Evolutionary conservation across 169 alveolate genomes (phyloP).

Genomic region (Cryptosporidium canis): DNA sequence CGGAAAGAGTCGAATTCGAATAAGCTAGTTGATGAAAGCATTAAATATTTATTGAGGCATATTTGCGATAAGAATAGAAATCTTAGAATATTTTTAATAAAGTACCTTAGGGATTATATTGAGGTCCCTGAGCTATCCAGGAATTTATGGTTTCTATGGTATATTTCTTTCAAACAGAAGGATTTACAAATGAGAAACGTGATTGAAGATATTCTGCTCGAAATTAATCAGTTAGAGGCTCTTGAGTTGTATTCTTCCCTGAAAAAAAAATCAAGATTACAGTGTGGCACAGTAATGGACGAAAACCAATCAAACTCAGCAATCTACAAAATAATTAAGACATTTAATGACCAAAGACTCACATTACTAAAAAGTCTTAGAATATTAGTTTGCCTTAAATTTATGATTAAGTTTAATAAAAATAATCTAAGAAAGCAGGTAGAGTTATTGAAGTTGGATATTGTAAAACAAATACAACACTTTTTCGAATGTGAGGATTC

Average conservation of each 20-base stretch:
- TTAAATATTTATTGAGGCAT: background rate
- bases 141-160: slow-evolving; percentile 40
- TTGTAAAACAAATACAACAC: background rate
- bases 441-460: background rate
- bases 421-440: background rate
- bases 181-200: slow-evolving; percentile 7
- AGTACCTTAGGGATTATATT: background rate
- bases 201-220: slow-evolving; percentile 29
- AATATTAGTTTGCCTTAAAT: background rate
- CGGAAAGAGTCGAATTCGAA: background rate
- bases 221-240: slow-evolving; percentile 12
- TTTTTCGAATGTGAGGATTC: background rate
- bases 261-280: background rate
- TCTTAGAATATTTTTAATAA: slow-evolving; percentile 5
- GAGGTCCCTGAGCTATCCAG: background rate
- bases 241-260: background rate
- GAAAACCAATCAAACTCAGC: background rate
- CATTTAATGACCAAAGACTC: slow-evolving; percentile 11
- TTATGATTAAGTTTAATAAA: background rate
- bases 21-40: background rate
- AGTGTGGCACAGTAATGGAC: too few relatives aligned
- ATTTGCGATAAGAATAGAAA: slow-evolving; percentile 44
- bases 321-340: slow-evolving; percentile 17
- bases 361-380: background rate
- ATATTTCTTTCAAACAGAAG: slow-evolving; percentile 23